Base-by-base conservation (phyloP, 306 rosid genomes). In the Rubus parviflorus region DNA sequence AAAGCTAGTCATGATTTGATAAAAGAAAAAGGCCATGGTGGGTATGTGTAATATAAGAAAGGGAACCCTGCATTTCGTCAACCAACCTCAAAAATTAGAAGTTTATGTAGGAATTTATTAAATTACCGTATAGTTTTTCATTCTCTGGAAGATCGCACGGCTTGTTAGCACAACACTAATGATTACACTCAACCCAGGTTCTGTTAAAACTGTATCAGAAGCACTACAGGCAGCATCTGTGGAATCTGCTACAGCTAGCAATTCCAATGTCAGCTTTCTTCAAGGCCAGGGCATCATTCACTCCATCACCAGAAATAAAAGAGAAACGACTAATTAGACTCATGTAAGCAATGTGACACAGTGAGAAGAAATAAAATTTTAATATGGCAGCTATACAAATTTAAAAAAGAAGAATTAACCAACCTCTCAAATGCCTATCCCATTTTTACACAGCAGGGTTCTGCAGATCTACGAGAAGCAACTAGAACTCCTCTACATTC, bases 251-350 rank as follows among this genome's bases (percentile, higher is more conserved):
- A 91, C 96, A 0, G 96, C n/a, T n/a, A n/a, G n/a, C 96, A 70
- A 91, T 91, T 75, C 96, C 96, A 16, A 87, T 91, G 83, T 91
- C 97, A 7, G 93, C 97, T 84, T 83, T 87, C 88, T 91, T 91
- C 30, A 91, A 74, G 72, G 97, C 92, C 3, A 90, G 97, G 42
- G 93, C 97, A 85, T 91, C 92, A 37, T 91, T 91, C 62, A 87
- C 94, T 11, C 92, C 97, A 83, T 91, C 97, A 75, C 97, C 94
- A 68, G 97, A 45, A 9, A 13, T 45, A 45, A 8, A 11, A 43
- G 8, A 43, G 47, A 43, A 43, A 43, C 47, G 8, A 2, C 8
- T 6, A 43, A 43, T 43, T 6, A n/a, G n/a, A n/a, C n/a, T n/a
- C n/a, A n/a, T n/a, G n/a, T n/a, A n/a, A n/a, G n/a, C n/a, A n/a